phyloP scores from a whole-genome alignment of 2,329 filamentous ascomycete species.

The Colletotrichum gloeosporioides region DNA sequence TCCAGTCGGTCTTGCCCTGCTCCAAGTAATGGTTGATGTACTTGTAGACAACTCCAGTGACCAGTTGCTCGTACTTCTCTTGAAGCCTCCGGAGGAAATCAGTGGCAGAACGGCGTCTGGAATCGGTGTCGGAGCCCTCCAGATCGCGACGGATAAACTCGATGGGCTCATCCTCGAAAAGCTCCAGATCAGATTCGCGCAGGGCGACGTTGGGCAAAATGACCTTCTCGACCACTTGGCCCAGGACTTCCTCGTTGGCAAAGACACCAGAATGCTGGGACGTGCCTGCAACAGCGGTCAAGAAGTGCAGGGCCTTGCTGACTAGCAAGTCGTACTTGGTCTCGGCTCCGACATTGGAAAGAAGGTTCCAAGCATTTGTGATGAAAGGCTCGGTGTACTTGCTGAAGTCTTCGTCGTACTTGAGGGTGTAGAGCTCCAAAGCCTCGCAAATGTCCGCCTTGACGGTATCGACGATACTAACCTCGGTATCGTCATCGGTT shows the following conservation, averaged over 20 bases:
- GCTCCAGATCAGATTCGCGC: slow-evolving; percentile 90
- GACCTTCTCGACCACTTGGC: slow-evolving; percentile 93
- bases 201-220: slow-evolving; percentile 91
- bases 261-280: slow-evolving; percentile 82
- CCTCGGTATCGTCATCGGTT: slow-evolving; percentile 88
- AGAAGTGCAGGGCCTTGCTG: slow-evolving; percentile 91
- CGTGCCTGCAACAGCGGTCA: slow-evolving; percentile 86
- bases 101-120: slow-evolving; percentile 87
- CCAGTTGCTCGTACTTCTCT: slow-evolving; percentile 83
- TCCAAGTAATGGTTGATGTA: slow-evolving; percentile 89
- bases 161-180: slow-evolving; percentile 98
- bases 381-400: slow-evolving; percentile 83
- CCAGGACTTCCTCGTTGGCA: slow-evolving; percentile 79
- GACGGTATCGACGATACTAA: slow-evolving; percentile 82
- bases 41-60: slow-evolving; percentile 84
- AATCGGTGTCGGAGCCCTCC: slow-evolving; percentile 96
- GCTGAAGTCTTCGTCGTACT: slow-evolving; percentile 94
- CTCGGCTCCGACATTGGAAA: slow-evolving; percentile 85
- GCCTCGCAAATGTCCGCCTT: slow-evolving; percentile 94
- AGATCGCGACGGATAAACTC: slow-evolving; percentile 96
- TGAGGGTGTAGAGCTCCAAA: slow-evolving; percentile 88
- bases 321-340: slow-evolving; percentile 95
- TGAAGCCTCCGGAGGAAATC: slow-evolving; percentile 92
- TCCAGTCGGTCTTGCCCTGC: slow-evolving; percentile 86
- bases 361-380: slow-evolving; percentile 85